phyloP scores from a whole-genome alignment of 495 filamentous ascomycete species.

The Cudoniella acicularis region DNA sequence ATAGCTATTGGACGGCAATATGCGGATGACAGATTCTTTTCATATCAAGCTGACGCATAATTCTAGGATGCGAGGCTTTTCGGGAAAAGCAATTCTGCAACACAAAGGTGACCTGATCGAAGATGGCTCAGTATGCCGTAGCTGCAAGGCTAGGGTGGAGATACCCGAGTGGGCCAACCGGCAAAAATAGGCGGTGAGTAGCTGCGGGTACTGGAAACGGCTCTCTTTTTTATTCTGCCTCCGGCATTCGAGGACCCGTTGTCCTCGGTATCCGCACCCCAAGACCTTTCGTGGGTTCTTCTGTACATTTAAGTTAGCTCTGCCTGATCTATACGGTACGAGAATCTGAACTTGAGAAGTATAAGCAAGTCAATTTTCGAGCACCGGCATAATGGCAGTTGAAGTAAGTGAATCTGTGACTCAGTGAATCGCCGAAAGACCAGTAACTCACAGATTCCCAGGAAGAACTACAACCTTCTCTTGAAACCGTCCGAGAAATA shows the following conservation, averaged over 20 bases:
- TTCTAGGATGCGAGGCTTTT: not conserved
- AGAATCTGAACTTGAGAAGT: not conserved
- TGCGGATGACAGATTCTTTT: not conserved
- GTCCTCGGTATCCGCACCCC: too few species aligned
- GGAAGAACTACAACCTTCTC: constrained; percentile 47
- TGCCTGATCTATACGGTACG: too few species aligned
- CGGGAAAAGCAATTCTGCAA: not conserved
- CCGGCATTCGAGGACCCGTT: too few species aligned
- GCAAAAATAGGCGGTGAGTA: not conserved
- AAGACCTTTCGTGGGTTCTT: too few species aligned
- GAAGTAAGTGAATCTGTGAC: constrained; percentile 7
- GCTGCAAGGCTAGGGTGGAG: not conserved
- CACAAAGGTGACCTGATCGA: not conserved
- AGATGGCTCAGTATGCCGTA: not conserved
- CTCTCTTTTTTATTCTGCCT: not conserved
- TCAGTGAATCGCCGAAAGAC: not conserved
- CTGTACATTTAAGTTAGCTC: too few species aligned
- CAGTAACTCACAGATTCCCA: constrained; percentile 13
- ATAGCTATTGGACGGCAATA: not conserved
- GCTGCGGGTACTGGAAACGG: too few species aligned
- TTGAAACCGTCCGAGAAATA: constrained; percentile 50
- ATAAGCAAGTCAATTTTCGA: not conserved
- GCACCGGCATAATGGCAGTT: constrained; percentile 8
- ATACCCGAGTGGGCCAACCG: not conserved
- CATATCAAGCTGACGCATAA: not conserved